Evolutionary conservation across 257 asterid species (phyloP).

Genomic region (Coffea canephora): DNA sequence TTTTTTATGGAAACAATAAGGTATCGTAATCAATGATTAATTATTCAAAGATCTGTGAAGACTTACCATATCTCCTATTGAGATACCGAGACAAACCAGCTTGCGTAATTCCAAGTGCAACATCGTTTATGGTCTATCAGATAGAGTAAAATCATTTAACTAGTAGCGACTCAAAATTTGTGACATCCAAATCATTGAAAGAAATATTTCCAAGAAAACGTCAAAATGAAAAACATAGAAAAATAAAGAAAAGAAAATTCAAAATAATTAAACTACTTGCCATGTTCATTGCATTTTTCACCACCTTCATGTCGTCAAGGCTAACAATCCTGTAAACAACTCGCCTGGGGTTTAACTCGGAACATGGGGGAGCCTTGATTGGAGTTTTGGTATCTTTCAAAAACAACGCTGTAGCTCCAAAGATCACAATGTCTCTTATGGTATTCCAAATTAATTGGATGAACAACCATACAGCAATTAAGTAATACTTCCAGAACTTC

Average conservation of each 20-base stretch:
- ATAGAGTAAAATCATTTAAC: neutral
- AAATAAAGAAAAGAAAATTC: no score
- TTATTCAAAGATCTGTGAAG: neutral
- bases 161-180: neutral
- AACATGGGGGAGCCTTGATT: slow-evolving; percentile 22
- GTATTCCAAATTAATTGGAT: slow-evolving; percentile 24
- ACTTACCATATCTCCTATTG: slow-evolving; percentile 37
- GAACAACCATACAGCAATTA: slow-evolving; percentile 13
- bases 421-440: slow-evolving; percentile 23
- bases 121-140: slow-evolving; percentile 39
- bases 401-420: slow-evolving; percentile 30
- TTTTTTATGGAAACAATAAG: no score
- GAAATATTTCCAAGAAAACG: neutral
- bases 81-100: slow-evolving; percentile 41
- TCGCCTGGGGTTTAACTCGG: slow-evolving; percentile 27
- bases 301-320: slow-evolving; percentile 28
- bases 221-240: neutral
- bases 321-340: slow-evolving; percentile 24
- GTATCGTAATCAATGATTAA: no score
- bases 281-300: slow-evolving; percentile 27
- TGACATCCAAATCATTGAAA: neutral
- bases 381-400: slow-evolving; percentile 36
- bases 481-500: neutral
- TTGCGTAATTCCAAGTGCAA: slow-evolving; percentile 38
- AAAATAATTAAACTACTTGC: slow-evolving; percentile 3